Conservation (phyloP, 331 rosid genomes). For the Cydonia oblonga region DNA sequence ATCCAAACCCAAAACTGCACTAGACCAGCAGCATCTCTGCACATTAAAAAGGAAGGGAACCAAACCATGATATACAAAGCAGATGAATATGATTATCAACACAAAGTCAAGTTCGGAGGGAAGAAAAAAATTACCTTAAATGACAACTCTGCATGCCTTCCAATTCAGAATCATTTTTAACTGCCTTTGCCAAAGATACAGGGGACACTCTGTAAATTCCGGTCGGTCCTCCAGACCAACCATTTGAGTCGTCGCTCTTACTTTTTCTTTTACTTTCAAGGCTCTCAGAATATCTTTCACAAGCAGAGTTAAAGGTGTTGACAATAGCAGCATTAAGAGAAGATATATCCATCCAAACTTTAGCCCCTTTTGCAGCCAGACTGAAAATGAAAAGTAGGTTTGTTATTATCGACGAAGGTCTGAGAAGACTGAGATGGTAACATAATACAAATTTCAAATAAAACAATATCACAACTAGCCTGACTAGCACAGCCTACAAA, state of each 20-base stretch:
- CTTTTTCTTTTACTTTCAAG: slow-evolving; percentile 32
- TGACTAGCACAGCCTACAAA: not conserved
- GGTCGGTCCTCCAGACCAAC: slow-evolving; percentile 32
- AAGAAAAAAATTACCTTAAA: slow-evolving; percentile 42
- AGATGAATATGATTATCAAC: not conserved
- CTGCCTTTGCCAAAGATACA: slow-evolving; percentile 63
- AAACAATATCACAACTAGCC: not conserved
- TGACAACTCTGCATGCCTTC: slow-evolving; percentile 86
- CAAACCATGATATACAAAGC: slow-evolving; percentile 15
- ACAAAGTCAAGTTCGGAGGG: slow-evolving; percentile 2
- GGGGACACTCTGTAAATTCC: slow-evolving; percentile 57
- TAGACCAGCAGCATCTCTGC: slow-evolving; percentile 92
- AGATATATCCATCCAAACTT: slow-evolving; percentile 80
- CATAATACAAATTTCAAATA: not conserved
- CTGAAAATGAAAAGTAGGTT: slow-evolving; percentile 29
- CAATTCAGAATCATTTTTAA: slow-evolving; percentile 72
- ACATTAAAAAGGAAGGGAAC: slow-evolving; percentile 1
- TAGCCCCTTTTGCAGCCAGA: slow-evolving; percentile 54
- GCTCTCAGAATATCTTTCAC: slow-evolving; percentile 37
- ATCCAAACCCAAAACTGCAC: slow-evolving; percentile 92
- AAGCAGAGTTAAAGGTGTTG: slow-evolving; percentile 58
- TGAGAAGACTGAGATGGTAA: not conserved
- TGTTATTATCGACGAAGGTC: not conserved
- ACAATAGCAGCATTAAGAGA: slow-evolving; percentile 87
- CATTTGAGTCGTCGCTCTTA: slow-evolving; percentile 27